Percentiles rank a stretch among this genome's conserved stretches.
Evolutionary conservation across 1,284 basidiomycete genomes (phyloP).

Genomic region (Ceratobasidium sp.): DNA sequence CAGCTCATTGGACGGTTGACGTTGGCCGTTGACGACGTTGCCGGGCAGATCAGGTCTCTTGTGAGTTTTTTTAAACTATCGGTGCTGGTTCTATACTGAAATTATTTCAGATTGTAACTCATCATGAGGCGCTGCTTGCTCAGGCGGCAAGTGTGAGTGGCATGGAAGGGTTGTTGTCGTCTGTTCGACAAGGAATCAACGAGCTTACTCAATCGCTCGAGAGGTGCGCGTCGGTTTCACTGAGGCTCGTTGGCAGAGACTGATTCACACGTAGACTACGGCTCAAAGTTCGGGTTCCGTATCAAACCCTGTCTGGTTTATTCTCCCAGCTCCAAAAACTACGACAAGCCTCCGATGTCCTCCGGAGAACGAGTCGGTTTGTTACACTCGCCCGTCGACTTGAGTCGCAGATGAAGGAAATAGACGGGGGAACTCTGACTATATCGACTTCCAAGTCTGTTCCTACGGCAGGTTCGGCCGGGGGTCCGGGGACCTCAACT

Average conservation of each 20-base stretch:
- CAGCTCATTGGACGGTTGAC: slow-evolving; percentile 86
- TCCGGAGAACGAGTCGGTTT: slow-evolving; percentile 84
- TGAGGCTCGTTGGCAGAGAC: not conserved
- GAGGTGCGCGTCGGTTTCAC: slow-evolving; percentile 62
- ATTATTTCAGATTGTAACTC: slow-evolving; percentile 67
- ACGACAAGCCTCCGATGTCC: slow-evolving; percentile 83
- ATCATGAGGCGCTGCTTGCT: slow-evolving; percentile 78
- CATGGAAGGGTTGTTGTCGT: slow-evolving; percentile 70
- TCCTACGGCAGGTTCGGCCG: slow-evolving; percentile 3
- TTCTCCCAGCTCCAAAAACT: slow-evolving; percentile 79
- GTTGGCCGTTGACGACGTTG: slow-evolving; percentile 86
- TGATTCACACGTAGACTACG: slow-evolving; percentile 68
- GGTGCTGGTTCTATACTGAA: not conserved
- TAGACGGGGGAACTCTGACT: slow-evolving; percentile 55
- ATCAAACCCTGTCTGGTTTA: slow-evolving; percentile 74
- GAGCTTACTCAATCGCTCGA: slow-evolving; percentile 77
- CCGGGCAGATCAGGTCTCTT: slow-evolving; percentile 84
- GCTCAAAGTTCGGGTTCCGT: slow-evolving; percentile 83
- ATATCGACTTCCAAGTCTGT: slow-evolving; percentile 1
- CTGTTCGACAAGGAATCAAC: slow-evolving; percentile 71
- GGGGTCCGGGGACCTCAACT: not conserved
- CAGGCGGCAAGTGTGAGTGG: slow-evolving; percentile 74
- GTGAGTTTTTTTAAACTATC: slow-evolving; percentile 61
- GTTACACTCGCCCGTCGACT: slow-evolving; percentile 82
- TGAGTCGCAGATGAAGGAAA: slow-evolving; percentile 79